A percentile compares a stretch with the other conserved stretches of the same genome.
These are phyloP conservation scores for Diaporthe nobilis DNA, from an alignment of 2,329 filamentous ascomycete species.

Conservation along the genomic window DNA sequence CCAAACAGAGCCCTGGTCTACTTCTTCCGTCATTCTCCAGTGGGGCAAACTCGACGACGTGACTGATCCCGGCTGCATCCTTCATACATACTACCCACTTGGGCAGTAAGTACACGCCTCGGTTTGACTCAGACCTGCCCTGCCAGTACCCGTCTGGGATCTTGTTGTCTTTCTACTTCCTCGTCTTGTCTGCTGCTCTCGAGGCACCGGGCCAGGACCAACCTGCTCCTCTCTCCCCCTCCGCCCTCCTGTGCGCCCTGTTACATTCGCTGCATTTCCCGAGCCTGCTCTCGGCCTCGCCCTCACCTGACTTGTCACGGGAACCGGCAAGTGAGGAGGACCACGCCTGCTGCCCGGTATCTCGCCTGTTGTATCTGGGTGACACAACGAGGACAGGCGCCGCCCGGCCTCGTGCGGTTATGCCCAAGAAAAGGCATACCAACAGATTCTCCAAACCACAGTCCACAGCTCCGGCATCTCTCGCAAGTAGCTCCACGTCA, in stretches of 20 bases:
- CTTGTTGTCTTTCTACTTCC: constrained; percentile 9
- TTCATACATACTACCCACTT: constrained; percentile 4
- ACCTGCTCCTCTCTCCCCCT: not conserved
- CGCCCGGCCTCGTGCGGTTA: constrained; percentile 49
- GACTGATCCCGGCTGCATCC: constrained; percentile 26
- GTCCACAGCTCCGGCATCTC: constrained; percentile 66
- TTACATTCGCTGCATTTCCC: constrained; percentile 12
- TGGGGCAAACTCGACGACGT: constrained; percentile 37
- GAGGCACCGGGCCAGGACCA: constrained; percentile 3
- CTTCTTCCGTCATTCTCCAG: not conserved
- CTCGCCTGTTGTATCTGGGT: not conserved
- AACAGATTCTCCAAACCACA: constrained; percentile 70
- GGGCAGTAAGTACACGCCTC: constrained; percentile 5
- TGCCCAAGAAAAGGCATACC: constrained; percentile 76
- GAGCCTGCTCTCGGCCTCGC: constrained; percentile 26
- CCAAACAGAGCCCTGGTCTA: not conserved
- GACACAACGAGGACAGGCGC: not conserved
- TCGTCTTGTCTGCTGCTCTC: constrained; percentile 29
- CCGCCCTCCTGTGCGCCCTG: not conserved
- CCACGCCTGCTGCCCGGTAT: constrained; percentile 16
- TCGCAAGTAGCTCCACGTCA: constrained; percentile 53
- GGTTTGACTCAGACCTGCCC: constrained; percentile 42
- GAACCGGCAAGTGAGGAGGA: constrained; percentile 17
- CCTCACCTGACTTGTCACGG: constrained; percentile 35
- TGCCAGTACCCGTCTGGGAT: constrained; percentile 40